Percentiles rank a stretch among this genome's conserved stretches.
phyloP scores from a whole-genome alignment of 352 stramenopile species.

The Aphanomyces cochlioides region DNA sequence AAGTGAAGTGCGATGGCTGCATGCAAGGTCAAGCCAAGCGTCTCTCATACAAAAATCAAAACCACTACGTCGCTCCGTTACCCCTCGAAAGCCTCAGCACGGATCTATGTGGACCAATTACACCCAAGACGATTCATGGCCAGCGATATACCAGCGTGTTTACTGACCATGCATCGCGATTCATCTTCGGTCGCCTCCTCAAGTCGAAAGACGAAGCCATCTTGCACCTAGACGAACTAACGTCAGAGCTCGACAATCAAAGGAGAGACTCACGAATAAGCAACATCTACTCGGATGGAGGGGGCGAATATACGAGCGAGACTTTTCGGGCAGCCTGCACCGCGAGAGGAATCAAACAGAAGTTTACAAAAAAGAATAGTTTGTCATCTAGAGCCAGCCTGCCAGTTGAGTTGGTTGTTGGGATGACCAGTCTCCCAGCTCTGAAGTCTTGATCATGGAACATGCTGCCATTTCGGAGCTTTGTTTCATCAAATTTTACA shows the following conservation, averaged over 20 bases:
- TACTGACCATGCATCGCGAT: not conserved
- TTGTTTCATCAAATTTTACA: too few species aligned
- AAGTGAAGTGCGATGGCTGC: not conserved
- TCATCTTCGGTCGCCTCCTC: not conserved
- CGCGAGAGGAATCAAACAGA: not conserved
- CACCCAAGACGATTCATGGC: not conserved
- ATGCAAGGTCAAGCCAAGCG: not conserved
- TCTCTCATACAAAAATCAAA: not conserved
- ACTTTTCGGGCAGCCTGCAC: too few species aligned
- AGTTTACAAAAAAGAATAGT: not conserved
- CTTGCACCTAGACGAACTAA: not conserved
- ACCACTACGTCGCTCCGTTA: not conserved
- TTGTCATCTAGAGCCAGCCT: too few species aligned
- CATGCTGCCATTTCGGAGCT: too few species aligned
- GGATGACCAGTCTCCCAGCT: too few species aligned
- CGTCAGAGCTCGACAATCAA: not conserved
- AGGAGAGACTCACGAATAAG: not conserved
- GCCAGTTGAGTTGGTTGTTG: too few species aligned
- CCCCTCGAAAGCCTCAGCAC: not conserved
- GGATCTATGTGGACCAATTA: not conserved
- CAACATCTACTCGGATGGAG: not conserved
- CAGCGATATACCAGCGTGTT: not conserved
- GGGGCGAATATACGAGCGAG: too few species aligned
- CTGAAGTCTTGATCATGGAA: too few species aligned
- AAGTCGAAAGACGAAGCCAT: constrained; percentile 1